Percentiles rank a stretch among this genome's conserved stretches.
Evolutionary conservation across 768 basidiomycete genomes (phyloP).

Genomic region (Jaapia argillacea): DNA sequence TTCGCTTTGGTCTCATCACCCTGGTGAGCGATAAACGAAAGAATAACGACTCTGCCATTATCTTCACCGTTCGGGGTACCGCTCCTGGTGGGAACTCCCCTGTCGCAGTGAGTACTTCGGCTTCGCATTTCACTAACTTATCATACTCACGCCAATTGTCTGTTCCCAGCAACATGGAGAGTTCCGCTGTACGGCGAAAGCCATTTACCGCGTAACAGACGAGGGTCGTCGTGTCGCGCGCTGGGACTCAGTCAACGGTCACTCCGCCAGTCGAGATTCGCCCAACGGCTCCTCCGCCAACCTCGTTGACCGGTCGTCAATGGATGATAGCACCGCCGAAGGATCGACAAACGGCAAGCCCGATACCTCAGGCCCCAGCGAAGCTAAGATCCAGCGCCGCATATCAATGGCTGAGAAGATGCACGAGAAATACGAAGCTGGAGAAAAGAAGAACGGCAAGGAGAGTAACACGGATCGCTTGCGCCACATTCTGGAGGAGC

Average conservation of each 20-base stretch:
- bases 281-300: constrained; percentile 60
- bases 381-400: constrained; percentile 66
- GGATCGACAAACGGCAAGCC: constrained; percentile 15
- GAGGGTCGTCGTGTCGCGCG: constrained; percentile 81
- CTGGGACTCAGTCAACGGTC: constrained; percentile 53
- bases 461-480: constrained; percentile 92
- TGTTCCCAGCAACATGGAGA: constrained; percentile 74
- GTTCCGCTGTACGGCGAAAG: constrained; percentile 93
- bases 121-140: constrained; percentile 4
- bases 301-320: constrained; percentile 48
- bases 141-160: constrained; percentile 9
- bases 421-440: constrained; percentile 42
- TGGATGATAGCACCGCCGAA: constrained; percentile 28
- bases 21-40: constrained; percentile 88
- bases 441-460: constrained; percentile 49
- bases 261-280: constrained; percentile 31
- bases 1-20: constrained; percentile 83
- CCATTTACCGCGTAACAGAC: constrained; percentile 90
- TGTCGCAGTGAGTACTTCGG: constrained; percentile 45
- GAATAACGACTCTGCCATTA: constrained; percentile 86
- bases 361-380: constrained; percentile 27
- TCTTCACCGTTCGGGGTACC: constrained; percentile 83
- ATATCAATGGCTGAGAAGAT: constrained; percentile 71
- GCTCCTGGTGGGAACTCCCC: constrained; percentile 67
- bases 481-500: constrained; percentile 87